phyloP scores from a whole-genome alignment of 2,329 filamentous ascomycete genomes.

The Teratosphaeria nubilosa region DNA sequence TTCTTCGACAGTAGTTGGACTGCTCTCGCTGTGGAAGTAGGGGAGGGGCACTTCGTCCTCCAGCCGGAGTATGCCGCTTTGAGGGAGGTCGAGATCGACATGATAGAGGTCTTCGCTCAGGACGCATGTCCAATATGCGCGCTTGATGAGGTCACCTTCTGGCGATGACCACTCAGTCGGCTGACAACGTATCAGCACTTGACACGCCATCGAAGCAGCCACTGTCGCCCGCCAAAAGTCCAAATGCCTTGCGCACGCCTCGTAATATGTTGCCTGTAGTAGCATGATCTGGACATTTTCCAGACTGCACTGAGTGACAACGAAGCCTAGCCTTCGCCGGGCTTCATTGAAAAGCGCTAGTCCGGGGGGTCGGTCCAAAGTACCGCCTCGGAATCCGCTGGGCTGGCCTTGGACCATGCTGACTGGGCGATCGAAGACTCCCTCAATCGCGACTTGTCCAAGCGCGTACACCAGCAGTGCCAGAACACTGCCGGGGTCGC shows the following conservation, averaged over 20 bases:
- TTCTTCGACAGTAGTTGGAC: background rate
- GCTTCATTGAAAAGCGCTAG: constrained; percentile 54
- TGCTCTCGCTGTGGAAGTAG: constrained; percentile 32
- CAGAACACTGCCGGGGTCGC: constrained; percentile 41
- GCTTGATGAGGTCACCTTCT: constrained; percentile 43
- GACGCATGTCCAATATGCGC: constrained; percentile 49
- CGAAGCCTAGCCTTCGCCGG: constrained; percentile 49
- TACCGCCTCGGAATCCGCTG: constrained; percentile 46
- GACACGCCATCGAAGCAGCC: constrained; percentile 47
- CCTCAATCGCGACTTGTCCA: constrained; percentile 48
- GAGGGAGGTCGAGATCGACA: constrained; percentile 48
- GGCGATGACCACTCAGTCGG: constrained; percentile 38
- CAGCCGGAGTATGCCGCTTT: constrained; percentile 44
- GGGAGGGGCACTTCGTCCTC: constrained; percentile 47
- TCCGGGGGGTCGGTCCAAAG: constrained; percentile 43
- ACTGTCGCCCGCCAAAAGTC: constrained; percentile 52
- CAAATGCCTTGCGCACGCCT: constrained; percentile 27
- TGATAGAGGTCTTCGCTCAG: constrained; percentile 42
- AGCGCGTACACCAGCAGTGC: constrained; percentile 49
- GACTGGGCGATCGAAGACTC: constrained; percentile 38
- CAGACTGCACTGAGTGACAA: constrained; percentile 44
- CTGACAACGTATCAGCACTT: constrained; percentile 43
- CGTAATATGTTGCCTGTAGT: constrained; percentile 36
- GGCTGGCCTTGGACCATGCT: constrained; percentile 34
- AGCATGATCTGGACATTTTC: constrained; percentile 51